Evolutionary conservation across 2,329 filamentous ascomycete genomes (phyloP).

Genomic region (Neonectria punicea): DNA sequence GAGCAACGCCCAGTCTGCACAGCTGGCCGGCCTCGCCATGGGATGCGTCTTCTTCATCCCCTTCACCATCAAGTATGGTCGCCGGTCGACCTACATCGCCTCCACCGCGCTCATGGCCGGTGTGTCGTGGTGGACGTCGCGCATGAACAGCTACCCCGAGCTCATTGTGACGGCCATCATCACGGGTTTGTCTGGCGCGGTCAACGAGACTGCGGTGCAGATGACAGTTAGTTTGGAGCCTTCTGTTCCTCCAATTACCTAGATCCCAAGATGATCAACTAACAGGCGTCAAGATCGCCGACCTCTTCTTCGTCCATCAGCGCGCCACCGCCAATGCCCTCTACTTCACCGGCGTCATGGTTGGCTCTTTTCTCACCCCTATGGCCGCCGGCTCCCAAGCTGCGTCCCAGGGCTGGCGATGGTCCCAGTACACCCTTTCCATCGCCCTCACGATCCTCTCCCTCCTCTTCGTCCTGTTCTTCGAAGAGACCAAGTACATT

Average conservation of each 20-base stretch:
- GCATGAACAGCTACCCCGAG: conserved; percentile 36
- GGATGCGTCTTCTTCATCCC: conserved; percentile 50
- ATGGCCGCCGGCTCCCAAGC: conserved; percentile 44
- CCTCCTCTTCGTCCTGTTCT: conserved; percentile 35
- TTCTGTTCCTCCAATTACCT: not conserved
- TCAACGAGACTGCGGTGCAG: conserved; percentile 52
- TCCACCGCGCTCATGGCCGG: conserved; percentile 35
- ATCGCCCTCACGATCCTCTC: conserved; percentile 38
- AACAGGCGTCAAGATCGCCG: conserved; percentile 38
- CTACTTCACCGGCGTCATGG: conserved; percentile 47
- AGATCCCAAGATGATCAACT: not conserved
- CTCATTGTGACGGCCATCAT: conserved; percentile 42
- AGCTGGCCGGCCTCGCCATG: conserved; percentile 46
- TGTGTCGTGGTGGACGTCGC: conserved; percentile 36
- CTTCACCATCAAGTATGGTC: conserved; percentile 48
- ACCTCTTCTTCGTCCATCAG: conserved; percentile 49
- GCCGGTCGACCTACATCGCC: conserved; percentile 46
- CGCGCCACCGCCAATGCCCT: conserved; percentile 46
- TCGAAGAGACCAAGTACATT: conserved; percentile 47
- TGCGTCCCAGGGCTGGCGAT: conserved; percentile 37
- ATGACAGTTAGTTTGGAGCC: conserved; percentile 46
- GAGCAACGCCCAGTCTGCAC: conserved; percentile 42
- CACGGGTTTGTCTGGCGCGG: conserved; percentile 50
- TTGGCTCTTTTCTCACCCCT: conserved; percentile 45
- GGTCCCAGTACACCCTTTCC: conserved; percentile 40